Conservation (phyloP, 495 filamentous ascomycete genomes). For the Aspergillus bridgeri region DNA sequence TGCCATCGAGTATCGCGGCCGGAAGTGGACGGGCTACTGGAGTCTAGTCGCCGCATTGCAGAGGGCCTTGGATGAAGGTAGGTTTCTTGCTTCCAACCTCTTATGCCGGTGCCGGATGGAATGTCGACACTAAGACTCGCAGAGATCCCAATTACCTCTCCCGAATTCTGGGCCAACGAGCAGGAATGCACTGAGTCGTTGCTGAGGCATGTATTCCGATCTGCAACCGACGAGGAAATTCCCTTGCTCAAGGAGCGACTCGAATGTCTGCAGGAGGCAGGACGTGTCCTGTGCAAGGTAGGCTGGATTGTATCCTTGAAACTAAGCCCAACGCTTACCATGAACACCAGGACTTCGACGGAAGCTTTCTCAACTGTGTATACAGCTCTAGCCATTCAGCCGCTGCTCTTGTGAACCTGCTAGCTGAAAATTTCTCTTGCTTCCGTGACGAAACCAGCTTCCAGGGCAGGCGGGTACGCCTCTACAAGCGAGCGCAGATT, state of each 20-base stretch:
- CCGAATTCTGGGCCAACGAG: conserved; percentile 81
- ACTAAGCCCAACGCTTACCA: too few relatives aligned
- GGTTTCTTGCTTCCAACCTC: conserved; percentile 12
- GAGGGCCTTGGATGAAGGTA: conserved; percentile 86
- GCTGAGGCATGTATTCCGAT: conserved; percentile 77
- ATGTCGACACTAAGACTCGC: conserved; percentile 11
- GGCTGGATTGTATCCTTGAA: conserved; percentile 6
- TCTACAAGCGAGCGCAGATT: conserved; percentile 94
- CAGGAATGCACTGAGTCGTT: conserved; percentile 71
- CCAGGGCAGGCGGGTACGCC: conserved; percentile 67
- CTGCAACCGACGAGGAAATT: conserved; percentile 80
- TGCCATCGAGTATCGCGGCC: conserved; percentile 72
- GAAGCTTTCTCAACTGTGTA: conserved; percentile 71
- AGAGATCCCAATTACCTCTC: conserved; percentile 86
- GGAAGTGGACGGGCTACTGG: conserved; percentile 91
- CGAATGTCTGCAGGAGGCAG: conserved; percentile 78
- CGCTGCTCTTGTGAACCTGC: conserved; percentile 74
- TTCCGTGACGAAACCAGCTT: conserved; percentile 79
- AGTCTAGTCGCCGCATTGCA: conserved; percentile 84
- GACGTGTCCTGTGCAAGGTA: conserved; percentile 80
- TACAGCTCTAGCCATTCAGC: conserved; percentile 74
- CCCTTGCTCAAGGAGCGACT: conserved; percentile 78
- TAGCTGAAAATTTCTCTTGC: conserved; percentile 76
- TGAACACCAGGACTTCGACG: conserved; percentile 68
- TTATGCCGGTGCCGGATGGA: conserved; percentile 5